phyloP scores from a whole-genome alignment of 495 filamentous ascomycete species.

The Penicillium soppii region DNA sequence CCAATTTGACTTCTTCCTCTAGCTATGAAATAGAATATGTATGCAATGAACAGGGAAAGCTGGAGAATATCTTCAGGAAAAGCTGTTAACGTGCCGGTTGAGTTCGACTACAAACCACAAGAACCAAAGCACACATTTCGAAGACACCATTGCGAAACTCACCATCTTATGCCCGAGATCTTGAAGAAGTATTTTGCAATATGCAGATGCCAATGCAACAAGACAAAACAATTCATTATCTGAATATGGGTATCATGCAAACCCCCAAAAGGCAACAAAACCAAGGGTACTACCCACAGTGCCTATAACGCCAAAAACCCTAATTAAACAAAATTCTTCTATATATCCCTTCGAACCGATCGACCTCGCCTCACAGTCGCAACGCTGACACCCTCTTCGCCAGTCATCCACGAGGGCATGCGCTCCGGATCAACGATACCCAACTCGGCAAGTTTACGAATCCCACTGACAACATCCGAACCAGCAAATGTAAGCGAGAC shows the following conservation, averaged over 20 bases:
- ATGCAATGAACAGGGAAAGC: no score
- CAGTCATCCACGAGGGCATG: slow-evolving; percentile 92
- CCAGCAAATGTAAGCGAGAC: slow-evolving; percentile 70
- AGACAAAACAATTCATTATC: neutral
- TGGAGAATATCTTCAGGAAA: no score
- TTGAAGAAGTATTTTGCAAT: neutral
- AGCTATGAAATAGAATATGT: no score
- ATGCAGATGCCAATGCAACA: neutral
- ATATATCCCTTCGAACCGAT: slow-evolving; percentile 31
- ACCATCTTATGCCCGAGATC: no score
- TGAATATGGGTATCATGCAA: slow-evolving; percentile 14
- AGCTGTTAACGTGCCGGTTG: no score
- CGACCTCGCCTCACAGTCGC: slow-evolving; percentile 64
- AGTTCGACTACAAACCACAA: no score
- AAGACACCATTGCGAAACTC: no score
- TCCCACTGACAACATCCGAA: slow-evolving; percentile 75
- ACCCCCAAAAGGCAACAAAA: neutral
- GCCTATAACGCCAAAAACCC: neutral
- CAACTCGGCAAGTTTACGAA: slow-evolving; percentile 70
- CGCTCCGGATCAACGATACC: slow-evolving; percentile 70
- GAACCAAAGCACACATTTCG: no score
- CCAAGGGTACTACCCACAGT: neutral
- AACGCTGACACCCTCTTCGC: slow-evolving; percentile 75
- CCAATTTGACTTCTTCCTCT: no score
- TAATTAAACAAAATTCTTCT: slow-evolving; percentile 3